Base-by-base conservation (phyloP, 2,329 filamentous ascomycete species). In the Sporothrix luriei region DNA sequence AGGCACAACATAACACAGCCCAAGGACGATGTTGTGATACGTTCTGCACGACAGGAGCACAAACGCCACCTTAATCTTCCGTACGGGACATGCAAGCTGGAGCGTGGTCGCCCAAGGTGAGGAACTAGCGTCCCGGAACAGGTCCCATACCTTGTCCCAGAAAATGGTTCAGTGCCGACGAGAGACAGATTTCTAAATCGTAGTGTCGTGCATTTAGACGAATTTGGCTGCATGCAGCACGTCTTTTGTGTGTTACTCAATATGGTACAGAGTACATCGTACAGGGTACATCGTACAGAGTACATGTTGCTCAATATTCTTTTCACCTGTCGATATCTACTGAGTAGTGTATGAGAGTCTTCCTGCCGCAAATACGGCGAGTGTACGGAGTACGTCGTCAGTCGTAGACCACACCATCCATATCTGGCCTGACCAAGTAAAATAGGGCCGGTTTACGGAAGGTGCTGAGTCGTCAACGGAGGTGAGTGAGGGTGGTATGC, bases 1-100 rank as follows among this genome's bases (percentile, higher is more conserved):
- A 62, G 38, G 26, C 29, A 33, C 33, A 33, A 6, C 33, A 33
- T n/a, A 13, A 6, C 33, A 33, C 11, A 13, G 33, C 33, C 21
- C 21, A 33, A 33, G 43, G 19, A 9, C 19, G 48, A 2, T 57
- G 61, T 54, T 54, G 46, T 70, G 54, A 49, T 48, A 62, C 54
- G 7, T 33, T 33, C 43, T 57, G 65, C 65, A 68, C 69, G 14
- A 70, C 69, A 68, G 65, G 51, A 62, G 43, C 48, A 67, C 67
- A 68, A 68, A 71, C 70, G 70, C 70, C 70, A 71, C 70, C 67
- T 71, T 71, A 68, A 71, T 71, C 67, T 71, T 69, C 70, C 70
- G 70, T 71, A 66, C 61, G 61, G 66, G 69, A 70, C 57, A 55
- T 48, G 55, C 52, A 21, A 52, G 40, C 4, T 54, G 33, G 4